phyloP scores from a whole-genome alignment of 345 rosid genomes.

The Boechera retrofracta region DNA sequence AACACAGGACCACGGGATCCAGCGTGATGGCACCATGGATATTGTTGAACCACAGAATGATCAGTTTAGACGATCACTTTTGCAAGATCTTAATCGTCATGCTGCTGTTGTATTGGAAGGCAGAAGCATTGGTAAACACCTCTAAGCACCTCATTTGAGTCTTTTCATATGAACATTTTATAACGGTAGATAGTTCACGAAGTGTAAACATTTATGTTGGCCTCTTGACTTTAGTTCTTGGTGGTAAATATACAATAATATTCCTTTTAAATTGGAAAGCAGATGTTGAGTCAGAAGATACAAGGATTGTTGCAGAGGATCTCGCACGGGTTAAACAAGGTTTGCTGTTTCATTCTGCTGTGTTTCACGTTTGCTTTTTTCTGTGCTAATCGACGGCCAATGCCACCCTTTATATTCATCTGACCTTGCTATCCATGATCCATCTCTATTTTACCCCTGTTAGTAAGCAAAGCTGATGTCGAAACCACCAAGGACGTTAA shows the following conservation, averaged over 20 bases:
- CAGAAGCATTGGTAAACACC: constrained; percentile 64
- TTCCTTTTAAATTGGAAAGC: constrained; percentile 40
- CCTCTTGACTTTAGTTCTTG: constrained; percentile 10
- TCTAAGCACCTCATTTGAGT: constrained; percentile 12
- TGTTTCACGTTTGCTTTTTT: constrained; percentile 15
- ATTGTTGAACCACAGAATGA: constrained; percentile 58
- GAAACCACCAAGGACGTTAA: constrained; percentile 54
- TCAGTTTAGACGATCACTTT: constrained; percentile 65
- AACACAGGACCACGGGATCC: constrained; percentile 79
- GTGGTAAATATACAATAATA: neutral
- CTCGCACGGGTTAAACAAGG: too few relatives aligned
- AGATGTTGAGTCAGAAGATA: constrained; percentile 80
- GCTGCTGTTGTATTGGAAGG: constrained; percentile 96
- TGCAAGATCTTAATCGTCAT: constrained; percentile 86
- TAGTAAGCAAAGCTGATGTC: constrained; percentile 50
- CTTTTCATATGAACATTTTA: neutral
- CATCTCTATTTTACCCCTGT: constrained; percentile 31
- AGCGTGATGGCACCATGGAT: constrained; percentile 72
- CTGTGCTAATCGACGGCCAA: neutral
- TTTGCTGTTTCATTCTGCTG: too few relatives aligned
- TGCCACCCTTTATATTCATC: constrained; percentile 26
- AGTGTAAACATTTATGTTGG: constrained; percentile 10
- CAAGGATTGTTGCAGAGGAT: constrained; percentile 47
- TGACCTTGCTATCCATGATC: constrained; percentile 11
- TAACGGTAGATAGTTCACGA: constrained; percentile 8